Conservation (phyloP, 2,329 filamentous ascomycete genomes). For the Phaeophleospora eucalypticola region DNA sequence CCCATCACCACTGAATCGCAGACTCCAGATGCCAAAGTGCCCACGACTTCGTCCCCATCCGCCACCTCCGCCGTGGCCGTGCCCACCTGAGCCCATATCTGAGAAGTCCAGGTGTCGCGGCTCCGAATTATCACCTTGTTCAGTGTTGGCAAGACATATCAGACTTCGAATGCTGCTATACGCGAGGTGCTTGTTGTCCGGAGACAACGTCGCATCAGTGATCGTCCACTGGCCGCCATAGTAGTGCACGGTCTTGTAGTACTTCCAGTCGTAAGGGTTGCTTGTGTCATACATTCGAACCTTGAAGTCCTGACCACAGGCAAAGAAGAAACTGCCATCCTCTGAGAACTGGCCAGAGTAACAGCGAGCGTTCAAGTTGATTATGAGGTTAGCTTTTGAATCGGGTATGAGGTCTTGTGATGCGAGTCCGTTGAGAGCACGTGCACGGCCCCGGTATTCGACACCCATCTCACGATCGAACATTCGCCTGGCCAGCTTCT, state of each 20-base stretch:
- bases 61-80: constrained; percentile 26
- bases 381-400: constrained; percentile 74
- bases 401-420: constrained; percentile 69
- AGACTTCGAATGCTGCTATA: constrained; percentile 84
- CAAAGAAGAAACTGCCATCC: constrained; percentile 96
- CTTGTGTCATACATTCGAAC: constrained; percentile 97
- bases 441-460: constrained; percentile 55
- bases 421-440: constrained; percentile 62
- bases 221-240: constrained; percentile 92
- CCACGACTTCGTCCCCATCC: constrained; percentile 28
- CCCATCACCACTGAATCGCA: constrained; percentile 89
- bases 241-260: constrained; percentile 93
- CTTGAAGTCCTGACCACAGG: constrained; percentile 84
- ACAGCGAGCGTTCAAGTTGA: constrained; percentile 79
- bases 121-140: constrained; percentile 75
- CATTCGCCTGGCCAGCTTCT: constrained; percentile 62
- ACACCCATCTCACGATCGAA: constrained; percentile 78
- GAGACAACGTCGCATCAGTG: constrained; percentile 85
- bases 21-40: constrained; percentile 64
- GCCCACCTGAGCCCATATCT: constrained; percentile 41
- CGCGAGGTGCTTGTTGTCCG: constrained; percentile 86
- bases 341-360: constrained; percentile 97
- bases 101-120: constrained; percentile 75
- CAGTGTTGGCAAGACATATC: constrained; percentile 82
- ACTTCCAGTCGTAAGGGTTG: constrained; percentile 90